Conservation (phyloP, 2,329 filamentous ascomycete species). For the Fusarium agapanthi region DNA sequence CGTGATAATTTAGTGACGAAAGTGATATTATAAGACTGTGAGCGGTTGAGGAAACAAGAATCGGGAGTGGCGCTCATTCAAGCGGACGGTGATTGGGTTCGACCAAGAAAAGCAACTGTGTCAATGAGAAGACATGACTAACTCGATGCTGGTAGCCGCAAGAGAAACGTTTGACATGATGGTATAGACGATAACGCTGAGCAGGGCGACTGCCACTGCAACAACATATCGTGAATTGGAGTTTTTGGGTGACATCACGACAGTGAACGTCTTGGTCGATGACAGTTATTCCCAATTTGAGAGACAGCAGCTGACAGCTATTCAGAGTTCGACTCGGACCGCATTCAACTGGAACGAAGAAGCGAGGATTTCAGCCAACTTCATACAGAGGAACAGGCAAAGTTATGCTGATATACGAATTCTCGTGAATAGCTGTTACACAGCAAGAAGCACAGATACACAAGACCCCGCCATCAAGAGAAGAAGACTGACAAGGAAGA, state of each 20-base stretch:
- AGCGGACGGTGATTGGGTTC: not conserved
- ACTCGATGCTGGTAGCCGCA: conserved; percentile 10
- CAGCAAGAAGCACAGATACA: conserved; percentile 7
- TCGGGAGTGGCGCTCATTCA: not conserved
- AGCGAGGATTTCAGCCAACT: not conserved
- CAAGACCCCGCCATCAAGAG: conserved; percentile 25
- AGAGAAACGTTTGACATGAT: not conserved
- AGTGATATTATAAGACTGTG: not conserved
- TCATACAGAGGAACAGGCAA: not conserved
- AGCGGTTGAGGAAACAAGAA: not conserved
- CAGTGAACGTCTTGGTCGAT: not conserved
- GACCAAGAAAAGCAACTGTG: not conserved
- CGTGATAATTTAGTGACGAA: not conserved
- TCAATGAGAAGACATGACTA: conserved; percentile 12
- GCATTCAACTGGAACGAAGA: not conserved
- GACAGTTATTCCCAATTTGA: not conserved
- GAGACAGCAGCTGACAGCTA: not conserved
- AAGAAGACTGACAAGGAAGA: not conserved
- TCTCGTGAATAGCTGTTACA: conserved; percentile 23
- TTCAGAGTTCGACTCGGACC: not conserved
- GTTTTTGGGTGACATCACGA: conserved; percentile 21
- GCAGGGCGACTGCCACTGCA: conserved; percentile 37
- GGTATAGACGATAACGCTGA: conserved; percentile 28
- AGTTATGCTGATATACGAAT: conserved; percentile 18
- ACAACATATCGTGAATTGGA: conserved; percentile 11